A percentile compares a stretch with the other conserved stretches of the same genome.
Evolutionary conservation across 352 stramenopile genomes (phyloP).

Genomic region (Phytophthora meadii): DNA sequence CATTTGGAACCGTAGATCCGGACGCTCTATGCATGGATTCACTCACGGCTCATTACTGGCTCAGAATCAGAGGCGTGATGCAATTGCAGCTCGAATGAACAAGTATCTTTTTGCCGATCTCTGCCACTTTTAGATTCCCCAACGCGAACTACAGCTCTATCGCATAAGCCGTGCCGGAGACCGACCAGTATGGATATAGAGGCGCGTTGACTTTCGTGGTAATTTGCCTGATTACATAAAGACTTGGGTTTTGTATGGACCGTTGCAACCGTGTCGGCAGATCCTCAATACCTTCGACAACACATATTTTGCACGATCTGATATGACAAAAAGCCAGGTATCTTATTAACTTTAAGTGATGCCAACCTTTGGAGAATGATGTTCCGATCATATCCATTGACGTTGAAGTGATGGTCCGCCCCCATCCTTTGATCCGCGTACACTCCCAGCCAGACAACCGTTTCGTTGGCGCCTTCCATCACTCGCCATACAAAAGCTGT

Average conservation of each 20-base stretch:
- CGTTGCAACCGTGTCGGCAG: background rate
- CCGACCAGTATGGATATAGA: background rate
- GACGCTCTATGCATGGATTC: conserved; percentile 7
- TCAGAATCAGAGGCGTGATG: conserved; percentile 12
- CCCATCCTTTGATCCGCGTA: conserved; percentile 28
- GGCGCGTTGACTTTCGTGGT: conserved; percentile 1
- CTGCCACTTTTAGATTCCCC: conserved; percentile 5
- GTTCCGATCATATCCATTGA: conserved; percentile 10
- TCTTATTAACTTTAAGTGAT: background rate
- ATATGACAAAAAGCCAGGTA: background rate
- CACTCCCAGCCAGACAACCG: conserved; percentile 22
- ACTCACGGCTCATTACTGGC: background rate
- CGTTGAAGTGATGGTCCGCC: conserved; percentile 38
- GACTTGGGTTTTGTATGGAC: conserved; percentile 1
- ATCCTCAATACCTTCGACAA: background rate
- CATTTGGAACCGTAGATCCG: conserved; percentile 20
- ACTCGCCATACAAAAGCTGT: conserved; percentile 16
- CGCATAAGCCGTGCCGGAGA: background rate
- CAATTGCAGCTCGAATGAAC: conserved; percentile 5
- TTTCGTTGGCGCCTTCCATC: conserved; percentile 26
- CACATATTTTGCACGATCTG: background rate
- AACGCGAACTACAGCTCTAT: too few relatives aligned
- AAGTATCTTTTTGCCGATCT: conserved; percentile 1
- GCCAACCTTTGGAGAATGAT: background rate
- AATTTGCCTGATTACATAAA: conserved; percentile 3